Conservation (phyloP, 805 yeast genomes). For the Yamadazyma philogaea region DNA sequence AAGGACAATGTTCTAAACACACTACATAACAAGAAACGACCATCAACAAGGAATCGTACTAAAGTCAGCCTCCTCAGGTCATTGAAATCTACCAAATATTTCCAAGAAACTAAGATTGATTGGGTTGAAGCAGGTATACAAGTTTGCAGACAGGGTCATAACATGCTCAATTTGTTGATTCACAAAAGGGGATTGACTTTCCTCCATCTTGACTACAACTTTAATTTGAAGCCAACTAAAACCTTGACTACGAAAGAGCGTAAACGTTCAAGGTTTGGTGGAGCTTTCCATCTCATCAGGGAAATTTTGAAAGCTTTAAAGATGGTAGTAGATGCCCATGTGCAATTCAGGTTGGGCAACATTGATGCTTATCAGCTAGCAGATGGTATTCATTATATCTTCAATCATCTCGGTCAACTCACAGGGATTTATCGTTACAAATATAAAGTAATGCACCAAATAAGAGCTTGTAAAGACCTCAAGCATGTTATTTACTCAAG, state of each 20-base stretch:
- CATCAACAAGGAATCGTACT: conserved; percentile 39
- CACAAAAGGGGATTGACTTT: conserved; percentile 90
- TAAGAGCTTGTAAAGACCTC: conserved; percentile 90
- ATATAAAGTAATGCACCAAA: conserved; percentile 97
- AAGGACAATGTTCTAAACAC: conserved; percentile 72
- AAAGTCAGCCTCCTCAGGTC: conserved; percentile 61
- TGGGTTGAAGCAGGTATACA: conserved; percentile 99
- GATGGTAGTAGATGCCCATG: conserved; percentile 88
- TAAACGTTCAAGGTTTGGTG: conserved; percentile 92
- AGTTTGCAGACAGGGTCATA: conserved; percentile 88
- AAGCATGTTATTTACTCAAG: conserved; percentile 86
- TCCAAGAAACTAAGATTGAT: conserved; percentile 87
- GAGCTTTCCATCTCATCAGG: conserved; percentile 90
- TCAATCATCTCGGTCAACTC: conserved; percentile 91
- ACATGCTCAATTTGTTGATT: conserved; percentile 84
- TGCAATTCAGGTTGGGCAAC: conserved; percentile 84
- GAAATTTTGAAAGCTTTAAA: conserved; percentile 84
- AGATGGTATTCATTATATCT: conserved; percentile 85
- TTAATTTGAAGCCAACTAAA: conserved; percentile 93
- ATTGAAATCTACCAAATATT: conserved; percentile 76
- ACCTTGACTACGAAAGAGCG: conserved; percentile 95
- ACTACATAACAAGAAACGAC: conserved; percentile 44
- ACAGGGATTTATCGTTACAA: conserved; percentile 97
- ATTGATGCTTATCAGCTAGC: conserved; percentile 93
- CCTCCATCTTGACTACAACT: conserved; percentile 90